Evolutionary conservation across 2,329 filamentous ascomycete genomes (phyloP), one percentile per base, ranked within the genome.

Genomic region (Pseudofabraea citricarpa): DNA sequence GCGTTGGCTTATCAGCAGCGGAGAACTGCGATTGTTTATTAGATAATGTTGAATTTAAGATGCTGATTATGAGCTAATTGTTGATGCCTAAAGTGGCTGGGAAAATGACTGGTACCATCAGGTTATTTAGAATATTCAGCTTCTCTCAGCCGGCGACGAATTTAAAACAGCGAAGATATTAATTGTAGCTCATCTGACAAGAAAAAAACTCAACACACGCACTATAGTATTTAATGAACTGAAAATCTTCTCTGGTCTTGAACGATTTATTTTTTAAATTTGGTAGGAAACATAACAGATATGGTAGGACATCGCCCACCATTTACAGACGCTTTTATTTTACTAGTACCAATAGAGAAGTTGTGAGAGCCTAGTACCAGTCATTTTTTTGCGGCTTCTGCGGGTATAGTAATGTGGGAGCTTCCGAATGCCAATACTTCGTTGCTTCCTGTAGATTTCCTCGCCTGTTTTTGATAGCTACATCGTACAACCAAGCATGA

Each of bases 21-120:
- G 35, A 37, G 35, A n/a, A 37, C 35, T 21, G 35, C 35, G 18
- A 37, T 37, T 12, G 35, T 37, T n/a, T 37, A 37, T 20, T 37
- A 8, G 15, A 15, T 23, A 19, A 36, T 13, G 4, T 7, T n/a
- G 2, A 15, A 23, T 37, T 23, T 20, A 22, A 37, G 9, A 23
- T 37, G 13, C 15, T 37, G 10, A 36, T 13, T 4, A 15, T 15
- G 4, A 32, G 13, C 8, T 32, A 3, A 10, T 10, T 7, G 9
- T 32, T 5, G 29, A 13, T 10, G n/a, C n/a, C n/a, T n/a, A n/a
- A n/a, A n/a, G n/a, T n/a, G n/a, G n/a, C n/a, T n/a, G n/a, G n/a
- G n/a, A n/a, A n/a, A n/a, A n/a, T 21, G 6, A 3, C 23, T 37
- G 10, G 35, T 36, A 36, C 20, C 1, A 21, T 21, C 1, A 21